phyloP scores from a whole-genome alignment of 805 yeast species.

The Nakazawaea populi region DNA sequence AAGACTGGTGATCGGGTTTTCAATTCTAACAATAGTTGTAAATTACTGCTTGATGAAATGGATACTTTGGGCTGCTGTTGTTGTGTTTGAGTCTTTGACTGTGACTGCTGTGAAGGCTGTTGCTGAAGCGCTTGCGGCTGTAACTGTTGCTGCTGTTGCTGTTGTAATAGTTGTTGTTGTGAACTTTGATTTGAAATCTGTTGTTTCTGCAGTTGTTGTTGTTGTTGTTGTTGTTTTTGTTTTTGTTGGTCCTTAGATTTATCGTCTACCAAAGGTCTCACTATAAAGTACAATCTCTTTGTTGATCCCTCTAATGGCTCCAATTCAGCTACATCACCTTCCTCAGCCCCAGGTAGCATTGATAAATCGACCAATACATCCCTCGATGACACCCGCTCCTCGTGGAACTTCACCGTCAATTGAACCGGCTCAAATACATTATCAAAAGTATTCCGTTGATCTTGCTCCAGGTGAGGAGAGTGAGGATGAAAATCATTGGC shows the following conservation, averaged over 20 bases:
- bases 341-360: slow-evolving; percentile 54
- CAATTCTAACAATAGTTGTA: slow-evolving; percentile 56
- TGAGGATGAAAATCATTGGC: not conserved
- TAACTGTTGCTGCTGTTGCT: not conserved
- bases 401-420: slow-evolving; percentile 58
- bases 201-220: not conserved
- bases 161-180: not conserved
- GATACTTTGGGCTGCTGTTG: slow-evolving; percentile 37
- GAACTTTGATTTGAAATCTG: not conserved
- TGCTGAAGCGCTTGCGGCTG: not conserved
- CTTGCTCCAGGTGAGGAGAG: not conserved
- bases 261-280: slow-evolving; percentile 28
- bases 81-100: slow-evolving; percentile 10
- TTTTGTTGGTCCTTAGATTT: slow-evolving; percentile 11
- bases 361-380: slow-evolving; percentile 59
- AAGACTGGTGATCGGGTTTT: slow-evolving; percentile 63
- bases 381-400: slow-evolving; percentile 48
- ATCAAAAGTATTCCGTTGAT: not conserved
- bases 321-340: slow-evolving; percentile 76
- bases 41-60: slow-evolving; percentile 46
- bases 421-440: slow-evolving; percentile 28
- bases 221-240: slow-evolving; percentile 2
- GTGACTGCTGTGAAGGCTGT: not conserved
- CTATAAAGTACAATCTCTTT: slow-evolving; percentile 38
- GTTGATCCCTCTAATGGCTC: slow-evolving; percentile 34